phyloP scores from a whole-genome alignment of 306 rosid genomes.

The Dryas octopetala region DNA sequence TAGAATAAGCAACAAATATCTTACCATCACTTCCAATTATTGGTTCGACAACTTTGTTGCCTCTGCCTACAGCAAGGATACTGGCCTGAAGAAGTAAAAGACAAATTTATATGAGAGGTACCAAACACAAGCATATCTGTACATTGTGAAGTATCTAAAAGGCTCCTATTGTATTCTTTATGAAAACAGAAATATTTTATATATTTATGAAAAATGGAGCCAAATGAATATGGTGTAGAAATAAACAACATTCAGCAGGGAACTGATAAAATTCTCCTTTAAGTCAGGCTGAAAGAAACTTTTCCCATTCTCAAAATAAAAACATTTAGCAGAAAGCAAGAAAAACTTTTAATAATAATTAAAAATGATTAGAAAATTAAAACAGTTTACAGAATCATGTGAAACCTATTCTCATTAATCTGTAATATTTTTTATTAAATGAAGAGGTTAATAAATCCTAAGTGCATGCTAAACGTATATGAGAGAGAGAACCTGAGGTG shows the following conservation, averaged over 20 bases:
- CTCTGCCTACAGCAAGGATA: slow-evolving; percentile 97
- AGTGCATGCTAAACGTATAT: background rate
- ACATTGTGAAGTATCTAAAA: background rate
- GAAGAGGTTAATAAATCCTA: background rate
- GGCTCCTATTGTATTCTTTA: too few species aligned
- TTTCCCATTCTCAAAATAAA: background rate
- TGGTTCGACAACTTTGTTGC: slow-evolving; percentile 86
- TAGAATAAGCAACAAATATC: slow-evolving; percentile 24
- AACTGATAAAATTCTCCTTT: background rate
- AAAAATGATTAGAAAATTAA: background rate
- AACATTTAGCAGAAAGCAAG: background rate
- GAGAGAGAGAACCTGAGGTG: slow-evolving; percentile 72
- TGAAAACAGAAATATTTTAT: too few species aligned
- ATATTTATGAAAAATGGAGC: too few species aligned
- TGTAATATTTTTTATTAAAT: background rate
- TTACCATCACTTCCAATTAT: slow-evolving; percentile 78
- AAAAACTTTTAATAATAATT: background rate
- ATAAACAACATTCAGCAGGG: background rate
- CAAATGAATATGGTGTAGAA: background rate
- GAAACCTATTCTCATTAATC: background rate
- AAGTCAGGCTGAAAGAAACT: background rate
- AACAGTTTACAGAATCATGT: background rate
- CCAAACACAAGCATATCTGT: background rate
- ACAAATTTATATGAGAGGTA: slow-evolving; percentile 1
- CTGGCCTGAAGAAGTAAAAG: slow-evolving; percentile 68